Evolutionary conservation across 1,284 basidiomycete genomes (phyloP).

Genomic region (Malassezia brasiliensis): DNA sequence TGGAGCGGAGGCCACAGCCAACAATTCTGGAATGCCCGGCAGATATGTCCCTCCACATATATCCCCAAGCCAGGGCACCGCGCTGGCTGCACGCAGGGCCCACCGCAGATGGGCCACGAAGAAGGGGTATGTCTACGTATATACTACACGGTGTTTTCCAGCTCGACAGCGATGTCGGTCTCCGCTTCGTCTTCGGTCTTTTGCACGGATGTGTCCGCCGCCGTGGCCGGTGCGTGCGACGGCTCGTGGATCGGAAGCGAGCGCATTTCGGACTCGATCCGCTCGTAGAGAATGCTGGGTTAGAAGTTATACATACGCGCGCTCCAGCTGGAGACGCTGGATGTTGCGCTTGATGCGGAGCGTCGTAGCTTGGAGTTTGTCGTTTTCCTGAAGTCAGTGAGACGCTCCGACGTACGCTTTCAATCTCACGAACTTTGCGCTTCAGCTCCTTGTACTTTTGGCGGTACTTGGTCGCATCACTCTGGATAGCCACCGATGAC

Average conservation of each 20-base stretch:
- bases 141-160: not conserved
- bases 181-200: not conserved
- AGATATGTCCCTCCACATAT: no score
- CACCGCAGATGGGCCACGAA: no score
- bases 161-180: not conserved
- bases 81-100: no score
- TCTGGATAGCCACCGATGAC: constrained; percentile 42
- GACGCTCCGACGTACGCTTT: constrained; percentile 55
- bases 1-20: no score
- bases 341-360: constrained; percentile 72
- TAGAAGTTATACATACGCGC: constrained; percentile 60
- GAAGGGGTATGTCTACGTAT: not conserved
- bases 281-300: constrained; percentile 34
- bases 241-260: not conserved
- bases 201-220: not conserved
- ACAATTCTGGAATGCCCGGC: no score
- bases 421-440: constrained; percentile 76
- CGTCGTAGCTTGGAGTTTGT: constrained; percentile 71
- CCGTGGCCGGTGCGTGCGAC: not conserved
- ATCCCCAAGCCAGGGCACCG: no score
- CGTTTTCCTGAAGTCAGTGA: constrained; percentile 60
- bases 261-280: constrained; percentile 27
- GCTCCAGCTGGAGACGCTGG: constrained; percentile 74
- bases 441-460: constrained; percentile 82
- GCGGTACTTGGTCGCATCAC: constrained; percentile 75